phyloP scores from a whole-genome alignment of 202 grass and related monocot species.

The Panicum virgatum region DNA sequence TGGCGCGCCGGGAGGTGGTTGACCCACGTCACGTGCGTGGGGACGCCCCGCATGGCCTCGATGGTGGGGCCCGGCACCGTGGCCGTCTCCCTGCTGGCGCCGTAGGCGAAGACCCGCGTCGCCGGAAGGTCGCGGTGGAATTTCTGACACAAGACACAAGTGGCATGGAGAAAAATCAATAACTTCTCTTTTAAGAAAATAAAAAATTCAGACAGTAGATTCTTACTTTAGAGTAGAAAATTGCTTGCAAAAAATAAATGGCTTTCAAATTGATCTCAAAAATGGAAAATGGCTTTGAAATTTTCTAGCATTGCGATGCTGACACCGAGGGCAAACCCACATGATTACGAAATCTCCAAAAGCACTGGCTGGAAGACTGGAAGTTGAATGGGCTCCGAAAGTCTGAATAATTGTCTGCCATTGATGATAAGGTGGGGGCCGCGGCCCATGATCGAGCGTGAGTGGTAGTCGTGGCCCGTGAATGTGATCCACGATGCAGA shows the following conservation, averaged over 20 bases:
- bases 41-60: constrained; percentile 51
- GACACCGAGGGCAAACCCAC: neutral
- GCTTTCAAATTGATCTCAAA: neutral
- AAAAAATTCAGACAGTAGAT: neutral
- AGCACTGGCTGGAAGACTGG: neutral
- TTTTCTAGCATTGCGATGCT: neutral
- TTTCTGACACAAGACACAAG: constrained; percentile 50
- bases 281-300: neutral
- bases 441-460: neutral
- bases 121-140: constrained; percentile 78
- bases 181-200: neutral
- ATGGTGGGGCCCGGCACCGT: constrained; percentile 85
- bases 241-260: neutral
- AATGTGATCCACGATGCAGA: neutral
- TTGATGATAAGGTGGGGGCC: constrained; percentile 29
- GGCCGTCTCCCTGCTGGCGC: constrained; percentile 34
- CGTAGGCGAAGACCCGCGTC: constrained; percentile 71
- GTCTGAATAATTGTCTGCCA: constrained; percentile 42
- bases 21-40: constrained; percentile 71
- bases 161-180: neutral
- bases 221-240: neutral
- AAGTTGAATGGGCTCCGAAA: neutral
- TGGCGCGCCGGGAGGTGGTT: constrained; percentile 68
- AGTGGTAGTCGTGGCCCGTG: neutral
- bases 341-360: constrained; percentile 8